phyloP scores from a whole-genome alignment of 805 yeast genomes.

The Spathaspora arborariae region DNA sequence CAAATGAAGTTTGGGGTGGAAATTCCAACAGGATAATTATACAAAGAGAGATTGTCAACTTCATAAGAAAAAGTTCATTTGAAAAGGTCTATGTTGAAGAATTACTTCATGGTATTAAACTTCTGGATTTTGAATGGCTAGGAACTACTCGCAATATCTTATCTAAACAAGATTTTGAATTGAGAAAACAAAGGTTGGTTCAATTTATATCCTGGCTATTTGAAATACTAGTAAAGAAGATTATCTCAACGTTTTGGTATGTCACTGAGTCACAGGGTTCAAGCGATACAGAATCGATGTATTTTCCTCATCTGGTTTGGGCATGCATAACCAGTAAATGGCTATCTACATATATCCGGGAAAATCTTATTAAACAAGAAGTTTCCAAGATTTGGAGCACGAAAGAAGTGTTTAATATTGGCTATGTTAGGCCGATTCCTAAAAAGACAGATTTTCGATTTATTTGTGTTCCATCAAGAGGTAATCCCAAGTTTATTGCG shows the following conservation, averaged over 20 bases:
- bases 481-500: not conserved
- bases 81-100: constrained; percentile 30
- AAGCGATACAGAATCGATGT: constrained; percentile 36
- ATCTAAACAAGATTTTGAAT: constrained; percentile 40
- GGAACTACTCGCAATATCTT: constrained; percentile 23
- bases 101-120: constrained; percentile 31
- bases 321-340: constrained; percentile 36
- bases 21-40: constrained; percentile 43
- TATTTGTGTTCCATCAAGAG: constrained; percentile 47
- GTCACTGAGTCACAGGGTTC: constrained; percentile 47
- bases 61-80: constrained; percentile 35
- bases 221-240: constrained; percentile 36
- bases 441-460: constrained; percentile 58
- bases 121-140: constrained; percentile 55
- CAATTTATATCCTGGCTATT: constrained; percentile 60
- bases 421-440: constrained; percentile 53
- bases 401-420: constrained; percentile 19
- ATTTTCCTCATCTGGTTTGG: constrained; percentile 64
- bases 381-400: not conserved
- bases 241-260: constrained; percentile 58
- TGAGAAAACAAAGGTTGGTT: constrained; percentile 32
- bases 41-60: constrained; percentile 27
- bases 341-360: constrained; percentile 37
- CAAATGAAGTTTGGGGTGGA: constrained; percentile 51
- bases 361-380: constrained; percentile 24